These are phyloP conservation scores for Pseudogymnoascus destructans DNA, from an alignment of 2,329 filamentous ascomycete species.

Conservation along the genomic window DNA sequence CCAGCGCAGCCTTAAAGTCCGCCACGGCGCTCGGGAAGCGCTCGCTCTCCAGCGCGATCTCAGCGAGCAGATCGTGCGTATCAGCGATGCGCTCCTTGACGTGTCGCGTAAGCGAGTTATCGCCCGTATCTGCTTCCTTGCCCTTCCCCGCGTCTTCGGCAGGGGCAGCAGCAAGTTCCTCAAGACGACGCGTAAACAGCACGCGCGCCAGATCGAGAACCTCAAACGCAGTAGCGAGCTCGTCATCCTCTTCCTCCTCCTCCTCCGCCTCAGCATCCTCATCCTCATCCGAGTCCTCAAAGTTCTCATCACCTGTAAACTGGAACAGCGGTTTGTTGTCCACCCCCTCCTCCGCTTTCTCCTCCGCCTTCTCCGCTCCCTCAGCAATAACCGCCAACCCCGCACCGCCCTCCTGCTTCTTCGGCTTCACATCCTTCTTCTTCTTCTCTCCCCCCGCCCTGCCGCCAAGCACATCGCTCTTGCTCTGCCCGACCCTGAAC, in stretches of 20 bases:
- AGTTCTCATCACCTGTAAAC: slow-evolving; percentile 89
- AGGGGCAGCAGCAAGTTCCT: slow-evolving; percentile 25
- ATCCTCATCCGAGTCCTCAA: slow-evolving; percentile 63
- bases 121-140: slow-evolving; percentile 30
- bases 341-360: slow-evolving; percentile 29
- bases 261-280: slow-evolving; percentile 24
- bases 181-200: slow-evolving; percentile 46
- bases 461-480: slow-evolving; percentile 86
- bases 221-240: slow-evolving; percentile 68
- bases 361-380: slow-evolving; percentile 22
- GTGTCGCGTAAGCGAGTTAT: slow-evolving; percentile 36
- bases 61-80: slow-evolving; percentile 83
- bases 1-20: slow-evolving; percentile 66
- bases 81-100: slow-evolving; percentile 82
- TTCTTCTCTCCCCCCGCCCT: slow-evolving; percentile 50
- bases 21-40: slow-evolving; percentile 75
- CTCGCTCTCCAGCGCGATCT: slow-evolving; percentile 96
- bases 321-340: slow-evolving; percentile 73
- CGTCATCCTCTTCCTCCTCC: slow-evolving; percentile 52
- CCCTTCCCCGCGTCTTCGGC: slow-evolving; percentile 33
- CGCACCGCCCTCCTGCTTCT: slow-evolving; percentile 30
- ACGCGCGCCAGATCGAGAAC: slow-evolving; percentile 69
- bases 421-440: slow-evolving; percentile 32
- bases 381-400: slow-evolving; percentile 30
- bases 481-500: slow-evolving; percentile 86